Base-by-base conservation (phyloP, 2,329 filamentous ascomycete species). In the Colletotrichum magnum region DNA sequence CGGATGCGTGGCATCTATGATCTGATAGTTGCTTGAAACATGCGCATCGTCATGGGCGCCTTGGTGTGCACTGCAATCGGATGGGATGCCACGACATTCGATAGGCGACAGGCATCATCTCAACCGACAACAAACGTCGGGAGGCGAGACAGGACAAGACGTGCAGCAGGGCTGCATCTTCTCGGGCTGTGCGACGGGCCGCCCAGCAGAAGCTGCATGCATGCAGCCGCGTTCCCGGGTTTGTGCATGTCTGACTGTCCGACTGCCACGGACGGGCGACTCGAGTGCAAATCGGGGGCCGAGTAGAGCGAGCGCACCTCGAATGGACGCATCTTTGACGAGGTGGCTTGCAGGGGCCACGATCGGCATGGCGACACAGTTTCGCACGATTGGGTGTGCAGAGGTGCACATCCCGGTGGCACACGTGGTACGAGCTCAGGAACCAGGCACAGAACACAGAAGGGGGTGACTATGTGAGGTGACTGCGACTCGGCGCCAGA, bases 11-110 rank as follows among this genome's bases (percentile, higher is more conserved):
- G 43, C 51, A 58, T 61, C 18, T 18, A 18, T 18, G 18, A 18
- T 18, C 21, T 48, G 62, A 69, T 15, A 48, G 57, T 21, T 39
- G 58, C 43, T 67, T 69, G 62, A 69, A 60, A 69, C 62, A 24
- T 26, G 24, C 41, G 41, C 51, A 61, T 58, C 26, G 56, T 57
- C 62, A 51, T 56, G 39, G 45, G 32, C 32, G 7, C 32, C 32
- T 36, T 16, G 2, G 16, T 21, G 9, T 41, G 28, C 62, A 51
- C 18, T 45, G n/a, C 28, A 18, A 24, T 4, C 13, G 24, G 26
- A 28, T 28, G 32, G 32, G 32, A 36, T 45, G n/a, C 28, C 15
- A 24, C 4, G 13, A 18, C 18, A 28, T 28, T 41, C 15, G 41
- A 5, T 39, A 50, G 28, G 39, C 7, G 41, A 47, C 50, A 51